These are phyloP conservation scores for Sporothrix protearum DNA, from an alignment of 2,329 filamentous ascomycete genomes.

Conservation along the genomic window DNA sequence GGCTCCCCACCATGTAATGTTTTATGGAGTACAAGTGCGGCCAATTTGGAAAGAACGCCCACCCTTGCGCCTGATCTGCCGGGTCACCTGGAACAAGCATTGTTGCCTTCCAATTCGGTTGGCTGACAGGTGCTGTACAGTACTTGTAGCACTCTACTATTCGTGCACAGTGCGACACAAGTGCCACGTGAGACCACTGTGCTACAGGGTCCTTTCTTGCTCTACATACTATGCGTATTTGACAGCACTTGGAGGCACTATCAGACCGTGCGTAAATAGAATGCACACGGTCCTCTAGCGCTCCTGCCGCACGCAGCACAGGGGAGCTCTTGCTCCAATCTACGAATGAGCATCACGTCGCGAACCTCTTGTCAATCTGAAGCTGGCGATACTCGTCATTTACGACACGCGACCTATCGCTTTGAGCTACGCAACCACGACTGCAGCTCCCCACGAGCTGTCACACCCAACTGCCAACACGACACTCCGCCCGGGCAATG, in stretches of 20 bases:
- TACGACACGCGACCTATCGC: neutral
- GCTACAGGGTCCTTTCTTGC: too few species aligned
- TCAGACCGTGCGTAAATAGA: neutral
- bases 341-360: neutral
- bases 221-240: neutral
- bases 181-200: neutral
- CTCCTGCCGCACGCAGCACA: neutral
- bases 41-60: neutral
- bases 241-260: too few species aligned
- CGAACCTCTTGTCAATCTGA: neutral
- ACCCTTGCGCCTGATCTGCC: neutral
- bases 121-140: neutral
- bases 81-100: too few species aligned
- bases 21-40: too few species aligned
- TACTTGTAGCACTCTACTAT: too few species aligned
- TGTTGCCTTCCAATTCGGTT: neutral
- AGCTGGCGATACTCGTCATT: neutral
- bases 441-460: neutral
- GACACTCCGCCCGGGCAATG: neutral
- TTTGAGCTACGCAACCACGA: neutral
- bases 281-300: neutral
- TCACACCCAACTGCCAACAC: neutral
- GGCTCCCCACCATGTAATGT: constrained; percentile 12
- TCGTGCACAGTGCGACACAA: neutral
- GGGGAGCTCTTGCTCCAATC: neutral